Evolutionary conservation across 1,284 basidiomycete species (phyloP), one percentile per base, ranked within the genome.

Genomic region (Omphalotus olearius): DNA sequence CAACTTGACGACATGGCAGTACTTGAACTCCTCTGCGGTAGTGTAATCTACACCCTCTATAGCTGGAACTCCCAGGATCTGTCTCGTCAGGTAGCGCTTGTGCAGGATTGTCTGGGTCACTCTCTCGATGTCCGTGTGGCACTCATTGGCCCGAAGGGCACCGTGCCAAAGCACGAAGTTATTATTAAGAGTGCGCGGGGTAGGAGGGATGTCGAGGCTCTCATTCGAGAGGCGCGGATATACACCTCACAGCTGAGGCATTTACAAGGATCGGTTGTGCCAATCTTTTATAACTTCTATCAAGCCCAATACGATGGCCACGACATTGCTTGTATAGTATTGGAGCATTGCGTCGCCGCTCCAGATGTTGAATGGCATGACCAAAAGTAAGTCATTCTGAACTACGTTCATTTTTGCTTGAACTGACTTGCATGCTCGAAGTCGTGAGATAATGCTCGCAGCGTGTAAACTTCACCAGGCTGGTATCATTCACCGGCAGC

Each of bases 261-360:
- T 28, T 57, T 72, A 11, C 69, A 69, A 47, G 70, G 71, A 3
- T 60, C 25, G 10, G 59, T 65, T 9, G 64, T 72, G 3, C 70
- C 70, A 2, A 55, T 30, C 13, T 66, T 61, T 51, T 64, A 62
- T 53, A 67, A 67, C 1, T 64, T 67, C 9, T 70, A 64, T 52
- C 59, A 61, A 23, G 62, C 64, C 1, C 56, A 60, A n/a, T 56
- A 61, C 6, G 14, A 52, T 17, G 59, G 60, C 2, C 43, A 47
- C 13, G 58, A 59, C 5, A 40, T 64, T 9, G 69, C 60, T 2
- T 70, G 69, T 53, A 58, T 72, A 46, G 53, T 76, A 20, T 55
- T 75, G 37, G 73, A 75, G 55, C 65, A 69, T 58, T 72, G 68
- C 52, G 51, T 52, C 23, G 58, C 60, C n/a, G 38, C 53, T 43